Evolutionary conservation across 176 grass and related monocot genomes (phyloP), one percentile per base, ranked within the genome.

Genomic region (Cenchrus purpureus): DNA sequence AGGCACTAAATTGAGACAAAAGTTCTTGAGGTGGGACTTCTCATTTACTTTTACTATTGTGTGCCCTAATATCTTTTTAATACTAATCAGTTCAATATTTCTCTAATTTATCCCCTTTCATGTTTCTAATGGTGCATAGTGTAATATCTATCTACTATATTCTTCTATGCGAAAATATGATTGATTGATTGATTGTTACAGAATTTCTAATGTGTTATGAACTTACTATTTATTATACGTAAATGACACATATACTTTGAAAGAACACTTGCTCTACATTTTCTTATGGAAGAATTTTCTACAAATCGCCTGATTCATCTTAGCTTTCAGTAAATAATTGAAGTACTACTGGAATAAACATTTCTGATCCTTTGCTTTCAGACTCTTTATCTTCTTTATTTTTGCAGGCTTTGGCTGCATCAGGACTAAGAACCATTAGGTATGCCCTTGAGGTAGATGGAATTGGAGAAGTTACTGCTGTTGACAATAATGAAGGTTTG

Each of bases 361-460:
- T 13, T 73, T 15, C n/a, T 45, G 12, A 72, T 34, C 43, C 43
- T 73, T 80, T 31, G 37, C 31, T 22, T 86, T 54, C 20, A 7
- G n/a, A 74, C 40, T 82, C 48, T 34, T 65, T 83, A 14, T 79
- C 78, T n/a, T n/a, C n/a, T 78, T 71, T 61, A 73, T 11, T 81
- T 73, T 81, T 78, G 58, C 73, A 88, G 90, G 90, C 86, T 78
- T 85, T 91, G 57, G 72, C 90, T 85, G 90, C 90, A 61, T 91
- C 90, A 12, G 90, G 90, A 19, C 82, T 91, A 82, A 82, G 86
- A 88, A 78, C 86, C 17, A 76, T 85, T 45, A 65, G 90, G 50
- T 88, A 91, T 37, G 90, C 90, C 32, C 73, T 74, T 86, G 90
- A 91, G 64, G 86, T 91, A 46, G 90, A 91, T 86, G 90, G 90